Percentiles rank a stretch among this genome's conserved stretches.
Conservation (phyloP, 2,329 filamentous ascomycete genomes). For the Cyphellophora attinorum region DNA sequence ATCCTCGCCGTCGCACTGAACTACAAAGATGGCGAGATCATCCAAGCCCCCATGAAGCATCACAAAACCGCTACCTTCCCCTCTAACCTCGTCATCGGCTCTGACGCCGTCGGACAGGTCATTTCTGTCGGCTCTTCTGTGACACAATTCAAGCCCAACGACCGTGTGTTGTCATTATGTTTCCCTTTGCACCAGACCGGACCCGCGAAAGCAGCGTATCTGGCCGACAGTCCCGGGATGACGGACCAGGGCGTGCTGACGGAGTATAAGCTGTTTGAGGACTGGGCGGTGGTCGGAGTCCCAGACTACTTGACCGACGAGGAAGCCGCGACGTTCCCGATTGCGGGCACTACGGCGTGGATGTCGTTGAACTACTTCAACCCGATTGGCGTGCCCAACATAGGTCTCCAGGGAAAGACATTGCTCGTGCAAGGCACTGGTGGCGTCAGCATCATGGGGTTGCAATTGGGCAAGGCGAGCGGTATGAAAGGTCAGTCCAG, state of each 20-base stretch:
- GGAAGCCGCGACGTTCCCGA: conserved; percentile 31
- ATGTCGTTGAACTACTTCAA: conserved; percentile 39
- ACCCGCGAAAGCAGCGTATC: conserved; percentile 19
- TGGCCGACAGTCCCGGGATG: conserved; percentile 31
- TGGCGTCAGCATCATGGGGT: conserved; percentile 35
- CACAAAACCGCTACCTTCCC: conserved; percentile 6
- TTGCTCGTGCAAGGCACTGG: conserved; percentile 37
- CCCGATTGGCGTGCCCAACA: conserved; percentile 30
- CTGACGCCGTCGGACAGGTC: conserved; percentile 35
- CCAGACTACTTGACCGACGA: conserved; percentile 32
- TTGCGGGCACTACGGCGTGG: conserved; percentile 42
- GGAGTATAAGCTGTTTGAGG: conserved; percentile 34
- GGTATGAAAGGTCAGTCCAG: conserved; percentile 36
- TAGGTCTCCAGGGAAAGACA: conserved; percentile 35
- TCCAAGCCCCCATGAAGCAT: conserved; percentile 2
- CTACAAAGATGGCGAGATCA: conserved; percentile 36
- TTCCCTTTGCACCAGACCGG: conserved; percentile 32
- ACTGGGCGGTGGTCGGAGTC: conserved; percentile 29
- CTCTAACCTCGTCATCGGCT: conserved; percentile 22
- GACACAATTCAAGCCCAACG: conserved; percentile 26
- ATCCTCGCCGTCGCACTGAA: conserved; percentile 40
- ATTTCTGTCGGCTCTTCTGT: conserved; percentile 26
- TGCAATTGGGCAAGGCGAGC: conserved; percentile 38
- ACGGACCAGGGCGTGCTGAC: conserved; percentile 30
- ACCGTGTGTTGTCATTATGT: conserved; percentile 29